These are phyloP conservation scores for Boletus coccyginus DNA, from an alignment of 768 basidiomycete species.

Conservation along the genomic window DNA sequence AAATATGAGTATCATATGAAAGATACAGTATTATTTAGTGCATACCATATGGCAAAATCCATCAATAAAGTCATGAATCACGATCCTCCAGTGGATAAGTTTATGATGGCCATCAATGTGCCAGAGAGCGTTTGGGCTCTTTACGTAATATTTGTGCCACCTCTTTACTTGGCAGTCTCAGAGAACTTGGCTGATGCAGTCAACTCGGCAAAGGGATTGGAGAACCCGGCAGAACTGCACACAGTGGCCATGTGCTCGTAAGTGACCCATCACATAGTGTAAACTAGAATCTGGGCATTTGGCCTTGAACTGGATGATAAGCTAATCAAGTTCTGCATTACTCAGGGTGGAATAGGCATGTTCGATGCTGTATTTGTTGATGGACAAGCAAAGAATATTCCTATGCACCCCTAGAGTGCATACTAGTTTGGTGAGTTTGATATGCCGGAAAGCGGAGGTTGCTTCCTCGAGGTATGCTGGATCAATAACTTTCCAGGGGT, in stretches of 20 bases:
- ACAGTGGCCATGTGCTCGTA: conserved; percentile 24
- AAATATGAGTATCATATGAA: too few species aligned
- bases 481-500: conserved; percentile 4
- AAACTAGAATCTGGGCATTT: conserved; percentile 22
- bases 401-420: neutral
- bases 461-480: conserved; percentile 7
- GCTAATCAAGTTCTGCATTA: neutral
- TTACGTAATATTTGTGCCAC: conserved; percentile 29
- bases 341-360: neutral
- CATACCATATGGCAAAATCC: too few species aligned
- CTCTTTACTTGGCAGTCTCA: conserved; percentile 17
- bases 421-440: conserved; percentile 14
- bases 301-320: neutral
- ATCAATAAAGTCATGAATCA: too few species aligned
- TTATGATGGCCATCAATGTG: neutral
- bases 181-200: conserved; percentile 27
- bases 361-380: neutral
- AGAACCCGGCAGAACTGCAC: conserved; percentile 22
- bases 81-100: too few species aligned
- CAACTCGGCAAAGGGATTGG: conserved; percentile 29
- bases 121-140: conserved; percentile 5
- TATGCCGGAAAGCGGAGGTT: neutral
- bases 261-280: conserved; percentile 29
- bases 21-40: too few species aligned
- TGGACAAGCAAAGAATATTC: neutral